Evolutionary conservation across 2,329 filamentous ascomycete genomes (phyloP).

Genomic region (Alternaria infectoria): DNA sequence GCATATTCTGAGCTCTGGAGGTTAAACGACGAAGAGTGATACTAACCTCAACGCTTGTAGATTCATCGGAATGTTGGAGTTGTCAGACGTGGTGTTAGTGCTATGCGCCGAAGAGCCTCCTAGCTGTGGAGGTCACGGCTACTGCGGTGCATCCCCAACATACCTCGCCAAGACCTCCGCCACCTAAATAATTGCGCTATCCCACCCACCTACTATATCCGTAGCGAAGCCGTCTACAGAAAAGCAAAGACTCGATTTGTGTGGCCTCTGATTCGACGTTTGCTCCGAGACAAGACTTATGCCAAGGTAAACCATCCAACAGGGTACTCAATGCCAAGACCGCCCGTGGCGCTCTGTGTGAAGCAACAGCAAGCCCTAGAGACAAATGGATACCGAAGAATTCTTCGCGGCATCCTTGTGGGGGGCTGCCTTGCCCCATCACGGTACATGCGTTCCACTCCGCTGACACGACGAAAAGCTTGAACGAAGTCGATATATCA

Average conservation of each 20-base stretch:
- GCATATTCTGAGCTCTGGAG: not conserved
- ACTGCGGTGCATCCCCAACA: conserved; percentile 1
- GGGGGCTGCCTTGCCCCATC: conserved; percentile 14
- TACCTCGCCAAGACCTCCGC: conserved; percentile 27
- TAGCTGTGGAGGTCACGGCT: not conserved
- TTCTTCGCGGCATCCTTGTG: conserved; percentile 14
- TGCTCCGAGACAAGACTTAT: conserved; percentile 11
- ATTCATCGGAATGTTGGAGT: not conserved
- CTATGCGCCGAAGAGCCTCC: not conserved
- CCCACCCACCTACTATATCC: conserved; percentile 11
- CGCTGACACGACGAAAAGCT: conserved; percentile 2
- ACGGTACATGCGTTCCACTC: conserved; percentile 19
- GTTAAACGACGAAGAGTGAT: not conserved
- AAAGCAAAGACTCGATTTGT: not conserved
- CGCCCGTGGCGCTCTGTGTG: conserved; percentile 12
- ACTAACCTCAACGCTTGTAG: not conserved
- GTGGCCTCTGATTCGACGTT: conserved; percentile 16
- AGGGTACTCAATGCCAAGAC: conserved; percentile 38
- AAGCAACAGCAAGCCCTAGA: not conserved
- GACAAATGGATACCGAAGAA: conserved; percentile 13
- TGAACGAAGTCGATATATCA: conserved; percentile 24
- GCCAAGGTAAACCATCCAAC: conserved; percentile 32
- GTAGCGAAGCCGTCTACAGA: not conserved
- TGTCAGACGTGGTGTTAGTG: not conserved
- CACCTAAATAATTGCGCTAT: not conserved